Base-by-base conservation (phyloP, 2,329 filamentous ascomycete genomes). In the Diaporthe sp. region DNA sequence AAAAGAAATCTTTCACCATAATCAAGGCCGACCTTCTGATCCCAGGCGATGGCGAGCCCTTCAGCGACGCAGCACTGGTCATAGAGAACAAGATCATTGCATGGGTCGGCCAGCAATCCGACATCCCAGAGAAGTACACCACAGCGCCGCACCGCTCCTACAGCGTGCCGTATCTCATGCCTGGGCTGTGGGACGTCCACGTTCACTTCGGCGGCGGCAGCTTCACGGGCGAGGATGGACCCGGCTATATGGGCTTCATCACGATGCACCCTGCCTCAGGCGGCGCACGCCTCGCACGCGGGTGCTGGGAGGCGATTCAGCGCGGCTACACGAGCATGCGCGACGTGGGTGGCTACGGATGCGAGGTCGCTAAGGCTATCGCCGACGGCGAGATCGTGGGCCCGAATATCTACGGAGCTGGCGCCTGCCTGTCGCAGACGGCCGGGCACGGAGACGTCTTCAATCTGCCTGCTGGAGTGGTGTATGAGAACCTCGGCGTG, bases 261-360 rank as follows among this genome's bases (percentile, higher is more conserved):
- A 66, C 76, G 28, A 76, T 80, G 50, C 80, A 84, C 70, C 83
- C 84, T 1, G 81, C 81, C 2, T 73, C 78, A 0, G 76, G 77
- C 22, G 83, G 83, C 22, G 83, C 84, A 3, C 77, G 80, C 0
- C 77, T 83, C 4, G 77, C 82, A 0, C 78, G 79, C 68, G 79
- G 82, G 7, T 83, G 83, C 77, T 83, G 82, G 81, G 81, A 83
- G 73, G 82, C 83, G 0, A 73, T 86, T 8, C 82, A 85, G 80
- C 82, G 83, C 12, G 82, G 82, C 0, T 83, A 83, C 76, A 83
- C 82, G 9, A 83, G 82, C 60, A 69, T 83, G 52, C 80, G 82
- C 54, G 82, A 83, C 76, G 78, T 82, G 3, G 82, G 80, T 0
- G 82, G 82, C 45, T 79, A 76, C 68, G 82, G 82, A 15, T 82